Conservation (phyloP, 1,284 basidiomycete species). For the Porodaedalea pini region DNA sequence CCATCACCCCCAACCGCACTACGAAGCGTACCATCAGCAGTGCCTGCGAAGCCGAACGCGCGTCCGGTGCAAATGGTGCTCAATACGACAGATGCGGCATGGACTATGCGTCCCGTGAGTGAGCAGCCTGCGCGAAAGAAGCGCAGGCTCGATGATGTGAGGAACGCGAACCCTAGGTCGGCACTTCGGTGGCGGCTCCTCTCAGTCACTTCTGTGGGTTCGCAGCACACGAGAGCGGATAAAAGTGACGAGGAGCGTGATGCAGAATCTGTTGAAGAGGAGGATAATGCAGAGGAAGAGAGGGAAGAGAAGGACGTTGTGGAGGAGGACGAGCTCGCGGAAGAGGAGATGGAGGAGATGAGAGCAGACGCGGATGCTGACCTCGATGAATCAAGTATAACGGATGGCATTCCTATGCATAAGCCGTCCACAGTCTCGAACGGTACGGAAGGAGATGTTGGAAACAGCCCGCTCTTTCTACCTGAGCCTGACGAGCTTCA, state of each 20-base stretch:
- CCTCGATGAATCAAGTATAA: not conserved
- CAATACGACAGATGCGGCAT: conserved; percentile 43
- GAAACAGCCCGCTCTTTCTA: not conserved
- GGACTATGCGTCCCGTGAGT: conserved; percentile 36
- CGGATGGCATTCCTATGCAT: not conserved
- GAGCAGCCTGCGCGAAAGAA: conserved; percentile 25
- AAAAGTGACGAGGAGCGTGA: conserved; percentile 21
- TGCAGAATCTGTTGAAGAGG: conserved; percentile 23
- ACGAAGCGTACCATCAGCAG: not conserved
- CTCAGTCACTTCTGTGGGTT: conserved; percentile 52
- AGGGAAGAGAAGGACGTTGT: conserved; percentile 22
- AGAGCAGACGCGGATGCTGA: conserved; percentile 13
- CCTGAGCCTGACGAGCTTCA: not conserved
- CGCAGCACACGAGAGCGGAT: conserved; percentile 30
- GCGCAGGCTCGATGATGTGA: conserved; percentile 26
- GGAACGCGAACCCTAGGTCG: conserved; percentile 27
- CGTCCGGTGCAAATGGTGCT: conserved; percentile 43
- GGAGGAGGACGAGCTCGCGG: conserved; percentile 26
- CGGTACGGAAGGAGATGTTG: conserved; percentile 20
- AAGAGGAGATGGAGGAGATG: conserved; percentile 22
- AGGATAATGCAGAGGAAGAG: conserved; percentile 25
- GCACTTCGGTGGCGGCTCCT: conserved; percentile 45
- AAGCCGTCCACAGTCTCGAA: conserved; percentile 16
- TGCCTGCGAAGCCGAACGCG: not conserved
- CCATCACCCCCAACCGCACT: not conserved